Conservation (phyloP, 1,284 basidiomycete genomes). For the Phellinidium pouzarii region DNA sequence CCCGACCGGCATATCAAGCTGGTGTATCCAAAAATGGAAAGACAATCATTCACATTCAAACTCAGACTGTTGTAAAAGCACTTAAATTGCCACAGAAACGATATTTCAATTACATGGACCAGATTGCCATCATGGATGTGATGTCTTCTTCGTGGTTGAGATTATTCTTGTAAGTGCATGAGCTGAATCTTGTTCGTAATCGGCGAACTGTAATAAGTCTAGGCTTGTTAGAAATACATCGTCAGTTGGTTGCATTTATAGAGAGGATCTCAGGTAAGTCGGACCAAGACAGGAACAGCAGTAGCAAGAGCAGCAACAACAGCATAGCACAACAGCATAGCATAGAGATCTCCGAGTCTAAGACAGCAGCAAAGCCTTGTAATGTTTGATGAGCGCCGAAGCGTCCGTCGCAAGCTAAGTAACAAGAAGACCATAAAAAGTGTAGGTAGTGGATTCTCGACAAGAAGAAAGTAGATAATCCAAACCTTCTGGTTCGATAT, state of each 20-base stretch:
- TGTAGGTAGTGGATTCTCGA: not conserved
- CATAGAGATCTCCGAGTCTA: not conserved
- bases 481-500: slow-evolving; percentile 38
- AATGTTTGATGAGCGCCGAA: slow-evolving; percentile 37
- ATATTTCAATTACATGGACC: too few relatives aligned
- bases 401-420: slow-evolving; percentile 36
- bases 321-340: not conserved
- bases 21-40: too few relatives aligned
- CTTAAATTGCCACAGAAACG: too few relatives aligned
- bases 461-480: not conserved
- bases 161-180: too few relatives aligned
- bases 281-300: not conserved
- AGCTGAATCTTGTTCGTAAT: too few relatives aligned
- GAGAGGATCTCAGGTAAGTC: not conserved
- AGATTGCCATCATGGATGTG: too few relatives aligned
- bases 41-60: too few relatives aligned
- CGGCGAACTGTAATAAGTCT: too few relatives aligned
- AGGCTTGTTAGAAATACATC: too few relatives aligned
- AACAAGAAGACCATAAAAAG: slow-evolving; percentile 4
- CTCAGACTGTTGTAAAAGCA: too few relatives aligned
- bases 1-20: too few relatives aligned
- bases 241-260: not conserved
- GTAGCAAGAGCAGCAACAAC: not conserved
- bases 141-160: too few relatives aligned
- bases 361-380: slow-evolving; percentile 35